Percentiles rank a stretch among this genome's conserved stretches.
phyloP scores from a whole-genome alignment of 164 flowering plant genomes.

The Stephania yunnanensis region DNA sequence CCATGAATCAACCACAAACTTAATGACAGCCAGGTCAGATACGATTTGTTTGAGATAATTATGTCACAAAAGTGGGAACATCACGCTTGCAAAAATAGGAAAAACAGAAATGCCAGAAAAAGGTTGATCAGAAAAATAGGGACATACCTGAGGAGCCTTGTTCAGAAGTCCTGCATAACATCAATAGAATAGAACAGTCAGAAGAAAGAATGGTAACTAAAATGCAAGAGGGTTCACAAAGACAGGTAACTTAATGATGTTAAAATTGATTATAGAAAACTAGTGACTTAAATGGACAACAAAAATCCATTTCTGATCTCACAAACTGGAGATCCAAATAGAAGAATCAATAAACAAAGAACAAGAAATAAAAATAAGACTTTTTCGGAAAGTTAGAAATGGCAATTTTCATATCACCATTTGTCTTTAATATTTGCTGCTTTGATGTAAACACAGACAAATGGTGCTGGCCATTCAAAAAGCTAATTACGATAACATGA shows the following conservation, averaged over 20 bases:
- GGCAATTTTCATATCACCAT: neutral
- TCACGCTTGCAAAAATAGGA: neutral
- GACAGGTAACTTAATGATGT: neutral
- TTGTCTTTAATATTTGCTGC: too few species aligned
- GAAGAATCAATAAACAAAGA: neutral
- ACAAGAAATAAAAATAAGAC: neutral
- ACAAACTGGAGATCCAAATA: neutral
- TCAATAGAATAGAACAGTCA: conserved; percentile 14
- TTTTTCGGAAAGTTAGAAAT: neutral
- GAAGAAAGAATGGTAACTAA: conserved; percentile 9
- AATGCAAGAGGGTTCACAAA: neutral
- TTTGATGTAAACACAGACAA: too few species aligned
- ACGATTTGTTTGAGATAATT: neutral
- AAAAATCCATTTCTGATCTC: neutral
- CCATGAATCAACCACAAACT: neutral
- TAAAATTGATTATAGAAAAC: neutral
- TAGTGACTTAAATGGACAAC: neutral
- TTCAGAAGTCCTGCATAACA: conserved; percentile 55
- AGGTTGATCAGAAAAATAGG: neutral
- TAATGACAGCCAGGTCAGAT: neutral
- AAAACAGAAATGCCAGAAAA: neutral
- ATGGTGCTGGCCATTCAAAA: neutral
- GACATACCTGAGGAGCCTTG: conserved; percentile 50
- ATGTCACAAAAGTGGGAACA: neutral
- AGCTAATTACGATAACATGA: neutral